These are phyloP conservation scores for Fusarium tricinctum DNA, from an alignment of 2,329 filamentous ascomycete genomes.

Conservation along the genomic window DNA sequence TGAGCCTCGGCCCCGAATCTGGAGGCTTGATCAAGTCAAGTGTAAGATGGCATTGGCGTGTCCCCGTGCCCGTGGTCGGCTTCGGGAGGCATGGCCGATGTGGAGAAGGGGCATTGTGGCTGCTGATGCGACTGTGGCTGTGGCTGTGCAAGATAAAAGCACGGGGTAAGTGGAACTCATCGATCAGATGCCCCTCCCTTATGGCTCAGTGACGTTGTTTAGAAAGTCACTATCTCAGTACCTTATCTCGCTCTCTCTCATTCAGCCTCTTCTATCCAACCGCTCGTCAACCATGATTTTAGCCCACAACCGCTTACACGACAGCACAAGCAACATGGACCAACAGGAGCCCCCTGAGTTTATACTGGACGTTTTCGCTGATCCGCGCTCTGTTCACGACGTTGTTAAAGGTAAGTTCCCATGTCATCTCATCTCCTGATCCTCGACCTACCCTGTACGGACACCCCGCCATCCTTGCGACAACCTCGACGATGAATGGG, in stretches of 20 bases:
- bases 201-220: slow-evolving; percentile 32
- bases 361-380: slow-evolving; percentile 92
- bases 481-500: slow-evolving; percentile 15
- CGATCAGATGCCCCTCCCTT: slow-evolving; percentile 34
- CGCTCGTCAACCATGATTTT: slow-evolving; percentile 40
- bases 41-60: slow-evolving; percentile 17
- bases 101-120: slow-evolving; percentile 11
- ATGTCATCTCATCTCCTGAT: slow-evolving; percentile 20
- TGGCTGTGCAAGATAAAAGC: slow-evolving; percentile 17
- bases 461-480: slow-evolving; percentile 33
- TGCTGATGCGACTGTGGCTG: neutral
- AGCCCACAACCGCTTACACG: slow-evolving; percentile 44
- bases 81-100: slow-evolving; percentile 22
- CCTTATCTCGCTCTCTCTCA: slow-evolving; percentile 9
- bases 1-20: slow-evolving; percentile 38
- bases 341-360: slow-evolving; percentile 81
- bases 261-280: slow-evolving; percentile 16
- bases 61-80: slow-evolving; percentile 32
- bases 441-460: slow-evolving; percentile 44
- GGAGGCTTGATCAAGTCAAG: slow-evolving; percentile 28
- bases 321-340: slow-evolving; percentile 58
- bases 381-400: slow-evolving; percentile 89
- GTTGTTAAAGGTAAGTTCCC: slow-evolving; percentile 83
- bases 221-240: slow-evolving; percentile 10
- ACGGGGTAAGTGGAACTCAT: slow-evolving; percentile 28